Percentiles rank a stretch among this genome's conserved stretches.
Evolutionary conservation across 441 rosid genomes (phyloP).

Genomic region (Populus hybrid): DNA sequence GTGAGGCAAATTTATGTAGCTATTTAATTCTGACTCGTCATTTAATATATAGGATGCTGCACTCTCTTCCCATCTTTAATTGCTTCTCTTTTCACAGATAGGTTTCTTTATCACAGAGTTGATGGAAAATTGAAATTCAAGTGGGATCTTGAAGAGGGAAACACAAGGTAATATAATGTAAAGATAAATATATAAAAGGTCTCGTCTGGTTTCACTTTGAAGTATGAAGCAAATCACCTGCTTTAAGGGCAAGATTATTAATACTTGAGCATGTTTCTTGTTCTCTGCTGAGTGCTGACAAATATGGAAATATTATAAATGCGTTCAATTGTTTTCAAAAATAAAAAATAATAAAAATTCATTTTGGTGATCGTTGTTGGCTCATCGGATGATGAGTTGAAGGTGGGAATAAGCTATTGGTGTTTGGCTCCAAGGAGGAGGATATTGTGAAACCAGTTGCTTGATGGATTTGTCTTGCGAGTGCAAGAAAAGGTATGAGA

Average conservation of each 20-base stretch:
- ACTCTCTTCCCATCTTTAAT: neutral
- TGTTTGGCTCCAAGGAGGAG: slow-evolving; percentile 40
- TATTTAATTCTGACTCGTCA: neutral
- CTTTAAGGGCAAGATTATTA: too few relatives aligned
- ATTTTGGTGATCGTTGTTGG: too few relatives aligned
- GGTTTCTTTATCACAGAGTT: neutral
- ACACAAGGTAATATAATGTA: neutral
- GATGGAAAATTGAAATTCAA: neutral
- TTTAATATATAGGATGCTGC: neutral
- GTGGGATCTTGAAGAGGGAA: neutral
- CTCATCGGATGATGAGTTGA: neutral
- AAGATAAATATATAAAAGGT: neutral
- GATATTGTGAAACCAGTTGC: slow-evolving; percentile 32
- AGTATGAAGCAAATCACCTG: too few relatives aligned
- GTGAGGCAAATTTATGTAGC: neutral
- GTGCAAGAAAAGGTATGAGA: slow-evolving; percentile 46
- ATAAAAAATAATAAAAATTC: too few relatives aligned
- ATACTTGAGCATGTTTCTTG: neutral
- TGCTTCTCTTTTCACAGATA: neutral
- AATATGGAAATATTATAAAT: neutral
- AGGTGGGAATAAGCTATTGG: slow-evolving; percentile 31
- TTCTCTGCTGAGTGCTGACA: neutral
- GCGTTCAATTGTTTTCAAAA: too few relatives aligned
- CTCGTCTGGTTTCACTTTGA: neutral
- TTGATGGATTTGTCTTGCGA: slow-evolving; percentile 32